Base-by-base conservation (phyloP, 2,329 filamentous ascomycete species). In the Trichoderma sp. region DNA sequence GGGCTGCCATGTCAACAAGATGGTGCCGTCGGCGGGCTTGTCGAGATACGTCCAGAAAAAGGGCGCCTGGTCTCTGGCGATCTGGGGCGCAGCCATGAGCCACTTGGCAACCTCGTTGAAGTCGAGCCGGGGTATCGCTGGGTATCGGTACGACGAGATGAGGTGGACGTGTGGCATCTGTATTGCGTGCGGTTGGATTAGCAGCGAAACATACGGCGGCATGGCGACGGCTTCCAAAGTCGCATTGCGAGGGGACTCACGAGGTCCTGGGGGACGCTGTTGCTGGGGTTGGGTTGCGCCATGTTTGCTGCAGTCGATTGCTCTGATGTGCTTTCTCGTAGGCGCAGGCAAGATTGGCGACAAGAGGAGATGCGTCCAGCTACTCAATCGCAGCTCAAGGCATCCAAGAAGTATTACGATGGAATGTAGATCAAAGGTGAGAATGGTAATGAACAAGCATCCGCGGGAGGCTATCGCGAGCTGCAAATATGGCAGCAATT, bases 1-100 rank as follows among this genome's bases (percentile, higher is more conserved):
- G 2, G 94, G 90, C 76, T 97, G 93, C 94, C 94, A 98, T 60
- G 90, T 90, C 68, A 98, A 82, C 74, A 95, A 86, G 51, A 97
- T 85, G 9, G 89, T 90, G 64, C 93, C 93, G 77, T 96, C 92
- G 60, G 84, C 84, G 12, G 94, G 94, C 61, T 88, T 85, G 71
- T 95, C 88, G 64, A 98, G 86, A 76, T 94, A 97, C 52, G 90
- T 93, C 94, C 94, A 99, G 78, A 90, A 91, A 83, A 99, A 93
- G 3, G 94, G 87, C 56, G 93, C 89, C 69, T 88, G 83, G 73
- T 96, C 90, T 76, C 92, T 91, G 71, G 93, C 90, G 68, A 97
- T 90, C 74, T 91, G 90, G 9, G 93, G 92, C 45, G 93, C 93
- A 72, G 88, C 87, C 74, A 93, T 83, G 67, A 98, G 85, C 83